phyloP scores from a whole-genome alignment of 2,329 filamentous ascomycete species.

The Simplicillium sp. region DNA sequence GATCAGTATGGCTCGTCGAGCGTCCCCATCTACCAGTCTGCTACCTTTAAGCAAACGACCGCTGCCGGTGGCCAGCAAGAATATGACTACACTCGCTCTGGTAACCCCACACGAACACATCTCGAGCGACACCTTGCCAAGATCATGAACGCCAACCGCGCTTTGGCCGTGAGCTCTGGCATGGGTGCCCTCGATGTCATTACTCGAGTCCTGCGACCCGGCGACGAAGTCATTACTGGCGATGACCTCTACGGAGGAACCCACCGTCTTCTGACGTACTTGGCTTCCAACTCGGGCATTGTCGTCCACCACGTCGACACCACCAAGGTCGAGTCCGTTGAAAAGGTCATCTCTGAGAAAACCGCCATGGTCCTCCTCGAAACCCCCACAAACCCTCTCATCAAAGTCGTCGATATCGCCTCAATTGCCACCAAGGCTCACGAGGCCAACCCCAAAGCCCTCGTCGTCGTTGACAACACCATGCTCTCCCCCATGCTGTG shows the following conservation, averaged over 20 bases:
- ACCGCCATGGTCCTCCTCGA: constrained; percentile 94
- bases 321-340: constrained; percentile 64
- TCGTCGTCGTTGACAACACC: constrained; percentile 95
- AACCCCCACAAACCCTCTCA: constrained; percentile 93
- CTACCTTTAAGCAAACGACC: constrained; percentile 91
- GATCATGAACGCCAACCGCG: constrained; percentile 92
- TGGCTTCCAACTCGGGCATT: constrained; percentile 83
- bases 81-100: constrained; percentile 97
- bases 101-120: constrained; percentile 92
- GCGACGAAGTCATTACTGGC: constrained; percentile 94
- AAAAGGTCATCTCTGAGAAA: constrained; percentile 60
- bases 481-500: constrained; percentile 95
- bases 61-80: constrained; percentile 70
- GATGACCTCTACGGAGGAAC: constrained; percentile 96
- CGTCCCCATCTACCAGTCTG: constrained; percentile 95
- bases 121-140: constrained; percentile 95
- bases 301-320: constrained; percentile 95
- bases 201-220: constrained; percentile 77
- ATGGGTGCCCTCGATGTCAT: constrained; percentile 98
- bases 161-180: constrained; percentile 86
- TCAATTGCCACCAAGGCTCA: constrained; percentile 70
- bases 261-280: constrained; percentile 85
- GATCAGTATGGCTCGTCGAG: constrained; percentile 97
- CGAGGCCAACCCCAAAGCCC: constrained; percentile 63
- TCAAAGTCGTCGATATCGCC: constrained; percentile 93